Conservation (phyloP, 1,284 basidiomycete genomes). For the Austroboletus novae-zelandiae region DNA sequence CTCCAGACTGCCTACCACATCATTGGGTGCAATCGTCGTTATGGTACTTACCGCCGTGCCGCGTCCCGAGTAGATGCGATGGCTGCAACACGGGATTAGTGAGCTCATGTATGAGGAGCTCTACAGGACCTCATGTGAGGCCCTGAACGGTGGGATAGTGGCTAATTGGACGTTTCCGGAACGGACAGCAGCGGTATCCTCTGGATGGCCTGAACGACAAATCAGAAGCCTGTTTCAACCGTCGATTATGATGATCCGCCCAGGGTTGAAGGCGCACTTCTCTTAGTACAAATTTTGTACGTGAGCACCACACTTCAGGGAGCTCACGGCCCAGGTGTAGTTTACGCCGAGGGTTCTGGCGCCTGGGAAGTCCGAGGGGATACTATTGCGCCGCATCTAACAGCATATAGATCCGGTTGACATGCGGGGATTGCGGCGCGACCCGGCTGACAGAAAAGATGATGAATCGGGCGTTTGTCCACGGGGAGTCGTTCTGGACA, state of each 20-base stretch:
- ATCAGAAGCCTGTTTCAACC: constrained; percentile 6
- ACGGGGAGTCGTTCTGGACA: background rate
- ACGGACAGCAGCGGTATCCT: constrained; percentile 4
- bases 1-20: no score
- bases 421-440: background rate
- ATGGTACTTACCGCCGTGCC: no score
- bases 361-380: constrained; percentile 26
- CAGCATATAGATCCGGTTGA: background rate
- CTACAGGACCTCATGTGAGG: background rate
- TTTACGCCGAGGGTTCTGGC: background rate
- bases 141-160: constrained; percentile 8
- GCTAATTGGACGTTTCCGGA: background rate
- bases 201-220: background rate
- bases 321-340: background rate
- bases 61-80: no score
- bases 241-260: background rate
- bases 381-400: background rate
- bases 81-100: background rate
- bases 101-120: constrained; percentile 1
- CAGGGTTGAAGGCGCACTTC: background rate
- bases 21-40: no score
- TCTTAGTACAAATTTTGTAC: background rate
- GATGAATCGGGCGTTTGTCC: background rate
- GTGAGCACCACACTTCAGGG: background rate
- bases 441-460: background rate